A percentile compares a stretch with the other conserved stretches of the same genome.
Evolutionary conservation across 148 eudicot species (phyloP).

Genomic region (Camellia japonica): DNA sequence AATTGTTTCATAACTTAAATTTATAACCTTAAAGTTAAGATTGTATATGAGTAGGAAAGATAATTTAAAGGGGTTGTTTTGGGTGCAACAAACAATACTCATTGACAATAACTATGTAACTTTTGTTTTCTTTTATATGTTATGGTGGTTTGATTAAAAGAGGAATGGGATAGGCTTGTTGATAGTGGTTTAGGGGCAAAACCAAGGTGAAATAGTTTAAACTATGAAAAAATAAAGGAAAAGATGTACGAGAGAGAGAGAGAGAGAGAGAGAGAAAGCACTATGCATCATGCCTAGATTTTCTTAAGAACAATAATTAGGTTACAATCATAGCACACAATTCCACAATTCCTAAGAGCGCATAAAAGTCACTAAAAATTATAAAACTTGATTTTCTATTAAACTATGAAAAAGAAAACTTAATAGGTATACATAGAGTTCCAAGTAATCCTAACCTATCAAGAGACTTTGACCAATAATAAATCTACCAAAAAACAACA

Average conservation of each 20-base stretch:
- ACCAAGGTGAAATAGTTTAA: background rate
- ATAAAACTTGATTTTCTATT: background rate
- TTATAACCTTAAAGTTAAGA: background rate
- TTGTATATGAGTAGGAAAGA: no score
- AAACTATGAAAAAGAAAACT: no score
- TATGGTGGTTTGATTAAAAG: background rate
- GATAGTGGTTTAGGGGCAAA: background rate
- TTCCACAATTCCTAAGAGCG: background rate
- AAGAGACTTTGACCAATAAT: no score
- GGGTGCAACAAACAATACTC: no score
- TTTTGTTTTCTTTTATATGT: no score
- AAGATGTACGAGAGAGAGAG: background rate
- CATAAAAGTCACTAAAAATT: background rate
- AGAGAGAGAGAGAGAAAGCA: no score
- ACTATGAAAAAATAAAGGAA: background rate
- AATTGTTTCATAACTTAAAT: no score
- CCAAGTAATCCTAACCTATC: background rate
- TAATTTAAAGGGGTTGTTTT: no score
- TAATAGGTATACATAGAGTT: background rate
- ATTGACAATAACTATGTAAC: no score
- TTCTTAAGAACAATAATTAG: background rate
- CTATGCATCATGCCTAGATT: background rate
- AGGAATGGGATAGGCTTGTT: background rate
- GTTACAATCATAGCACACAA: background rate
- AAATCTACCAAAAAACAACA: no score